Evolutionary conservation across 768 basidiomycete genomes (phyloP), one percentile per base, ranked within the genome.

Genomic region (Lentinus brumalis): DNA sequence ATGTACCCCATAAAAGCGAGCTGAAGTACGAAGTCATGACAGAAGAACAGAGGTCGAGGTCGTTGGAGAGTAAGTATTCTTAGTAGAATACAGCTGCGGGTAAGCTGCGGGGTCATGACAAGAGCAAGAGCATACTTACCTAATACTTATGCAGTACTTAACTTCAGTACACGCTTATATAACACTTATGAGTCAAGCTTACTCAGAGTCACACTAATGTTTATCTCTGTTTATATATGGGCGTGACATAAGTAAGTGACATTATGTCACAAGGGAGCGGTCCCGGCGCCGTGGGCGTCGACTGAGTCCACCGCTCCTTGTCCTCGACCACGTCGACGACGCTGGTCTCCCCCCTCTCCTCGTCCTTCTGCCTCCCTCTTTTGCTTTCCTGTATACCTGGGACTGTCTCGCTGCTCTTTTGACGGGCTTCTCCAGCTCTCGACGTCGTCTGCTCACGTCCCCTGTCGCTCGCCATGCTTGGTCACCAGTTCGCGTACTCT

Each of bases 401-500:
- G 51, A 54, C 50, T 64, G 30, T 58, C n/a, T 66, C n/a, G 39
- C 45, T 45, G 42, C 53, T 56, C 42, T 62, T 62, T 61, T 67
- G 63, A 61, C 57, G 44, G 49, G 51, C 38, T 47, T 64, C 11
- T 57, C 59, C 47, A 32, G 62, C 58, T 56, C 50, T 49, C 66
- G 45, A 32, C 46, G 50, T 35, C 30, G 2, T 11, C 50, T 50
- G 57, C 49, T 35, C 47, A 35, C 57, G 52, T 49, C 57, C 63
- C 38, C 52, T 51, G 61, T 67, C 64, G 61, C 52, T 41, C 54
- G 51, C 52, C 77, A 93, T 94, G 91, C 81, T 92, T 58, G 91
- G 91, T 66, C 91, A 93, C 78, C 89, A 91, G 76, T 94, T 94
- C 70, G 92, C 95, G 63, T 92, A 85, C 76, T 97, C 96, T 30